Base-by-base conservation (phyloP, 169 alveolate species). In the Toxoplasma gondii region DNA sequence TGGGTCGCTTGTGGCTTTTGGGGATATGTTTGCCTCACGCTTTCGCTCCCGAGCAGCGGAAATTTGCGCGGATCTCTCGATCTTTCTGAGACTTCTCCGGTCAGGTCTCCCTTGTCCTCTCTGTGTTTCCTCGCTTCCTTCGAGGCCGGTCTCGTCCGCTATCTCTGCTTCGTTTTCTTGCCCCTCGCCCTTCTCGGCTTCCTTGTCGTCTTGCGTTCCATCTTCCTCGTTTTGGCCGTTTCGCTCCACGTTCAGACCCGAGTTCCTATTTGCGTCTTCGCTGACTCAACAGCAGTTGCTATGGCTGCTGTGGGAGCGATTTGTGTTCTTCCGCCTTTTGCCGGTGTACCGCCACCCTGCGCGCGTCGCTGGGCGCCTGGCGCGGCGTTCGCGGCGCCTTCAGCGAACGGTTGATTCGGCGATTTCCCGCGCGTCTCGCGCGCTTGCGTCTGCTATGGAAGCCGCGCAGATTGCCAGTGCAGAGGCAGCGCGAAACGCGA, bases 271-370 rank as follows among this genome's bases (percentile, higher is more conserved):
- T n/a, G 84, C 84, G 5, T 34, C 19, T 31, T 34, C 45, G 49
- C 45, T 12, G 44, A 5, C 39, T 1, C 84, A 74, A n/a, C 84
- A 74, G 44, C 84, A 74, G 45, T 24, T 74, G 84, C 84, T 74
- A 16, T n/a, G 39, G 84, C 38, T 74, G 84, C 84, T 74, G 44
- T 74, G 84, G 84, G 27, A 74, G 44, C 84, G 84, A 7, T 74
- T 74, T n/a, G 41, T 2, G 39, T 31, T 36, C 27, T 16, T 36
- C 45, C 84, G 44, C 45, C 84, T 74, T 16, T 44, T 22, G 12
- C 84, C 84, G 24, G 39, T 74, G 39, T 74, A n/a, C 45, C 1
- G 17, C 12, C 84, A 74, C 24, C 84, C 84, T 16, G 39, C 17
- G 49, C 44, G 41, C 43, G 49, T 74, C 27, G 39, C 43, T 2